Conservation (phyloP, 805 yeast genomes). For the Candida yuanshanica region DNA sequence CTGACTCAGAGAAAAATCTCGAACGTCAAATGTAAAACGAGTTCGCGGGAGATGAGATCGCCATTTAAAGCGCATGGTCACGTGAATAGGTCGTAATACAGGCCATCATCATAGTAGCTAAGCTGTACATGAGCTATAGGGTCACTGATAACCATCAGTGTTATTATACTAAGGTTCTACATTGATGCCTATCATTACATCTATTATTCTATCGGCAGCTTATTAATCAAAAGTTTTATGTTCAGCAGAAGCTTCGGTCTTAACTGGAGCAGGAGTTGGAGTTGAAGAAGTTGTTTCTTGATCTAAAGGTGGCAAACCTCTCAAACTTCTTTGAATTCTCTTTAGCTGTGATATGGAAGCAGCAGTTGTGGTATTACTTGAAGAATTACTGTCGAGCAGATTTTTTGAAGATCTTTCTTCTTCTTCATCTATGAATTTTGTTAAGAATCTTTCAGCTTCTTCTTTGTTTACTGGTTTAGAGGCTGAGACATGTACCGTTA, state of each 20-base stretch:
- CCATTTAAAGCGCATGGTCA: background rate
- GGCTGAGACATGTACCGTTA: conserved; percentile 14
- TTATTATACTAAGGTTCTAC: too few relatives aligned
- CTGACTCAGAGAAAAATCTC: background rate
- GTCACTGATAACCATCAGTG: too few relatives aligned
- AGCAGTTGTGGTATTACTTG: conserved; percentile 13
- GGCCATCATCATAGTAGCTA: too few relatives aligned
- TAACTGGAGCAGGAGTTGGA: conserved; percentile 5
- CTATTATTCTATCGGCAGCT: background rate
- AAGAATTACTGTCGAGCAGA: conserved; percentile 5
- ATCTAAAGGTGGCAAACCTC: conserved; percentile 69
- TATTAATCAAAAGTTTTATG: conserved; percentile 18
- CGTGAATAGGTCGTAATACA: background rate
- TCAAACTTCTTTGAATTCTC: conserved; percentile 69
- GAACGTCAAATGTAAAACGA: background rate
- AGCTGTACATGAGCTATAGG: too few relatives aligned
- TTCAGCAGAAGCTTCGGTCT: conserved; percentile 9
- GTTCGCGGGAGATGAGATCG: background rate
- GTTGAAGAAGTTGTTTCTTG: conserved; percentile 6
- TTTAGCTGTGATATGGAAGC: conserved; percentile 50
- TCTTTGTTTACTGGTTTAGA: conserved; percentile 27
- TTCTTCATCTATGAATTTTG: conserved; percentile 34
- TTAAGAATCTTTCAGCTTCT: conserved; percentile 41
- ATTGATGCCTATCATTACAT: too few relatives aligned
- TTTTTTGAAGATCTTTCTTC: conserved; percentile 15